A percentile compares a stretch with the other conserved stretches of the same genome.
These are phyloP conservation scores for Metarhizium brunneum DNA, from an alignment of 2,329 filamentous ascomycete genomes.

Conservation along the genomic window DNA sequence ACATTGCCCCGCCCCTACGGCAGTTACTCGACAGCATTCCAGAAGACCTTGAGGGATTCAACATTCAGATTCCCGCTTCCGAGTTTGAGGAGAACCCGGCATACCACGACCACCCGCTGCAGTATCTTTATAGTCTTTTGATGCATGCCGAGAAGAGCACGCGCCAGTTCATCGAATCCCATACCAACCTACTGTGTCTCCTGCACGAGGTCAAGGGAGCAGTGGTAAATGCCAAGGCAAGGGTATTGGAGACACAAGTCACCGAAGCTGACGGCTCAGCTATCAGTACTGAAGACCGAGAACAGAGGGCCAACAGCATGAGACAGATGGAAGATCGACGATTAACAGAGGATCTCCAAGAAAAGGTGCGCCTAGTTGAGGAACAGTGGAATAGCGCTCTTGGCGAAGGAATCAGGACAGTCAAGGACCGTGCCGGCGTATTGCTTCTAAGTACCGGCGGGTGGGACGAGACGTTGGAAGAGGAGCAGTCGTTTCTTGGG, in stretches of 20 bases:
- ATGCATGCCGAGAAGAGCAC: slow-evolving; percentile 85
- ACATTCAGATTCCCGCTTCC: slow-evolving; percentile 64
- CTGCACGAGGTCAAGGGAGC: slow-evolving; percentile 84
- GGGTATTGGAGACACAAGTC: slow-evolving; percentile 58
- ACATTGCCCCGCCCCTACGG: slow-evolving; percentile 79
- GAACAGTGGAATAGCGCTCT: slow-evolving; percentile 84
- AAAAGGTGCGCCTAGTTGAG: slow-evolving; percentile 85
- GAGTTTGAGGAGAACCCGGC: slow-evolving; percentile 82
- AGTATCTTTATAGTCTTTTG: slow-evolving; percentile 82
- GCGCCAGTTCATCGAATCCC: slow-evolving; percentile 93
- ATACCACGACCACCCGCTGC: slow-evolving; percentile 72
- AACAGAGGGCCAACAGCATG: slow-evolving; percentile 42
- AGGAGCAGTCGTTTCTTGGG: slow-evolving; percentile 37
- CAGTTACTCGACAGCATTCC: slow-evolving; percentile 76
- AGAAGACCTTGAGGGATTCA: slow-evolving; percentile 45
- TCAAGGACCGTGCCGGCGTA: slow-evolving; percentile 64
- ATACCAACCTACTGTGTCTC: slow-evolving; percentile 83
- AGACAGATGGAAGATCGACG: slow-evolving; percentile 57
- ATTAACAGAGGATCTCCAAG: slow-evolving; percentile 80
- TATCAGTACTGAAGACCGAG: slow-evolving; percentile 22
- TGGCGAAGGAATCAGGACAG: slow-evolving; percentile 63
- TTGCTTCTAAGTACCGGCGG: slow-evolving; percentile 72
- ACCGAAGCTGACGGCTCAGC: slow-evolving; percentile 26
- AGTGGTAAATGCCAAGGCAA: slow-evolving; percentile 59
- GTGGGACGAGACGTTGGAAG: slow-evolving; percentile 72